Evolutionary conservation across 169 alveolate species (phyloP), one percentile per base, ranked within the genome.

Genomic region (Cryptosporidium bovis): DNA sequence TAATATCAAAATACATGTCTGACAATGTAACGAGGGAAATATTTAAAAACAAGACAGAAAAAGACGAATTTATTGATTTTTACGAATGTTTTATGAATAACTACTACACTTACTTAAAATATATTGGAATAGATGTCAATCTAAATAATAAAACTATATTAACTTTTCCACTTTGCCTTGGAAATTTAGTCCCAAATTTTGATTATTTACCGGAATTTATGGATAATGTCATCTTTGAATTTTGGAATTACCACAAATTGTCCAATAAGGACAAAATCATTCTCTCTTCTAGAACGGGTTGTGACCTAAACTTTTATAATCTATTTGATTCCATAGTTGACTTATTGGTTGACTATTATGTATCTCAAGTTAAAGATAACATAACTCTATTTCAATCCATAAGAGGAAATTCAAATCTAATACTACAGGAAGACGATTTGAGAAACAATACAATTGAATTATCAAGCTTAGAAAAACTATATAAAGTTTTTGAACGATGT

Each of bases 401-500:
- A 44, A 77, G 51, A 48, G 46, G 51, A 16, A 77, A 77, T 44
- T n/a, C 56, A 12, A 60, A 62, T 66, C 29, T 77, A 31, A 62
- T 77, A 15, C 16, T 77, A 12, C 46, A 40, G 4, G 69, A 56
- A 53, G 51, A 62, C 16, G 24, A 62, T 40, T 15, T 77, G 36
- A 27, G 36, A n/a, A 20, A 27, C 13, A 62, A 71, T 44, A 62
- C 44, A n/a, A 83, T 90, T 5, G 91, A 83, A 58, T 51, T 90
- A 51, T 82, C 93, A 15, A 85, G 91, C 24, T 53, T 90, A 27
- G 91, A 90, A 34, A 90, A 90, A 60, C 51, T 90, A 36, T 90
- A 90, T 64, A 68, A 51, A 58, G 91, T 90, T 48, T 90, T 90
- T 53, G 93, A 90, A 36, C 53, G 93, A 36, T 90, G 92, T 53